A percentile compares a stretch with the other conserved stretches of the same genome.
Evolutionary conservation across 768 basidiomycete genomes (phyloP).

Genomic region (Kwoniella europaea): DNA sequence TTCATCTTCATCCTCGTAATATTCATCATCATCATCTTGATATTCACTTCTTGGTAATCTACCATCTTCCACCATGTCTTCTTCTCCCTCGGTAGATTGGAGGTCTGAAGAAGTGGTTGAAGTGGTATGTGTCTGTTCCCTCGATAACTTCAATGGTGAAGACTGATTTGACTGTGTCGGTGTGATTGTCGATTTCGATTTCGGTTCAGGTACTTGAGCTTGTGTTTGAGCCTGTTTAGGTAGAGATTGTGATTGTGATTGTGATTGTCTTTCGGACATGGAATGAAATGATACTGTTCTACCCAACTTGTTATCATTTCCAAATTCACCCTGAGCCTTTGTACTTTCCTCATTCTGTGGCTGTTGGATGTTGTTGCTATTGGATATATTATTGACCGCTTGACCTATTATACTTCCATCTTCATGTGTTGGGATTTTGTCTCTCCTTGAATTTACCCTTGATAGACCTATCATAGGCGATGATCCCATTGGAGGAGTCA

Average conservation of each 20-base stretch:
- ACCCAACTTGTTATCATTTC: constrained; percentile 6
- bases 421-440: background rate
- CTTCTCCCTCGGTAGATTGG: constrained; percentile 1
- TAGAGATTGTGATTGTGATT: background rate
- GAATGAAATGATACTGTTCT: constrained; percentile 26
- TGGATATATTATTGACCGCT: background rate
- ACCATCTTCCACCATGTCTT: background rate
- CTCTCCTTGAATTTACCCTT: constrained; percentile 5
- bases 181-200: background rate
- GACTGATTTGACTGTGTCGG: background rate
- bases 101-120: background rate
- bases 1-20: constrained; percentile 24
- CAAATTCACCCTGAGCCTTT: background rate
- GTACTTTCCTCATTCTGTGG: background rate
- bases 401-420: constrained; percentile 2
- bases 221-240: background rate
- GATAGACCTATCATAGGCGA: constrained; percentile 9
- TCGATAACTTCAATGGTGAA: constrained; percentile 12
- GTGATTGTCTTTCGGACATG: background rate
- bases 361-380: background rate
- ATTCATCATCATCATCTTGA: constrained; percentile 16
- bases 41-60: constrained; percentile 8
- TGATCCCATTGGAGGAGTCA: constrained; percentile 10
- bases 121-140: constrained; percentile 3
- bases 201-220: background rate